Base-by-base conservation (phyloP, 176 grass and related monocot genomes). In the Lolium perenne region DNA sequence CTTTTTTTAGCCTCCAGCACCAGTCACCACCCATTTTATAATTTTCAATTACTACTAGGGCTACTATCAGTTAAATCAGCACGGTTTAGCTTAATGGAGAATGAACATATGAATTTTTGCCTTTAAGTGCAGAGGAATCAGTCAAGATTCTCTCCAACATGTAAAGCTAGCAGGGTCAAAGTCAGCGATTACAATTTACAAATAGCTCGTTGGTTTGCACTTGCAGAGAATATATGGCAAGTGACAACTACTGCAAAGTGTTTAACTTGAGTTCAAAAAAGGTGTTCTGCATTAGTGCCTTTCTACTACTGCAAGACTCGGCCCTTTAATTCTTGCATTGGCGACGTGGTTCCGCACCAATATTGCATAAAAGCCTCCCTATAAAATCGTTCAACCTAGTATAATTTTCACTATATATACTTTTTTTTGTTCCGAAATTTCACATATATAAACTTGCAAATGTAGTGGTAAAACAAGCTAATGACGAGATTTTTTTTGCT, bases 71-170 rank as follows among this genome's bases (percentile, higher is more conserved):
- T 29, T 29, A 35, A 48, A 59, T 32, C 53, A 58, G 10, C 18
- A 58, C 12, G 32, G 64, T 68, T 38, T 22, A 58, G 38, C 38
- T 13, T 14, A 45, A 20, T 32, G 14, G 8, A 29, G 58, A 29
- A 64, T 45, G 41, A 79, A 47, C 11, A 15, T 38, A 79, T 16
- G 22, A 49, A 45, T 10, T 8, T 32, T 0, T 26, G 50, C 5
- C n/a, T 83, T 71, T 29, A 7, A 83, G 67, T 46, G 67, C 21
- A 58, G 20, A 71, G 11, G 4, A 67, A 81, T 48, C 23, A 54
- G 73, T 22, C 13, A 7, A 76, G 25, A 29, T 26, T 76, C 3
- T 48, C 15, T 76, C 6, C 8, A 9, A 46, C 7, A 79, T 46
- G n/a, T 5, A 48, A 72, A 49, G 56, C 14, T 82, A 10, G 10